phyloP scores from a whole-genome alignment of 345 rosid species.

The Eucalyptus pumila region DNA sequence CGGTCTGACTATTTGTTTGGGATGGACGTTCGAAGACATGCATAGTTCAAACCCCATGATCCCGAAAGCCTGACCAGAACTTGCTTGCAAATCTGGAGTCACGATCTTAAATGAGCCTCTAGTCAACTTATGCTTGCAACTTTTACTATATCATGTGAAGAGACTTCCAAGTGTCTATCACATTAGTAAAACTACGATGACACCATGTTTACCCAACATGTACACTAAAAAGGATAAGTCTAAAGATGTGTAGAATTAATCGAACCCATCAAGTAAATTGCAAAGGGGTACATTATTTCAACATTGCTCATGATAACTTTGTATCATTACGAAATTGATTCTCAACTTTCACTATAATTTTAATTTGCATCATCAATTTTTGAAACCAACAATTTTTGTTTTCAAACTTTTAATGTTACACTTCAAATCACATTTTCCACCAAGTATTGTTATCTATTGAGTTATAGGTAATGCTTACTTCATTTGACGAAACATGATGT shows the following conservation, averaged over 20 bases:
- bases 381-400: neutral
- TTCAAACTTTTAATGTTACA: neutral
- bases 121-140: neutral
- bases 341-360: neutral
- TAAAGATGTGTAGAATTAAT: neutral
- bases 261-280: neutral
- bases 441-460: neutral
- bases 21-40: neutral
- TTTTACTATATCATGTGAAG: neutral
- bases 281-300: neutral
- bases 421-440: neutral
- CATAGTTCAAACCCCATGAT: neutral
- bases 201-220: neutral
- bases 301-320: neutral
- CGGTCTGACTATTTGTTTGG: neutral
- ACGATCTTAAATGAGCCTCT: neutral
- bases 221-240: neutral
- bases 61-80: neutral
- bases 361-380: neutral
- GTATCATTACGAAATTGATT: rapidly evolving
- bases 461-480: neutral
- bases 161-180: neutral
- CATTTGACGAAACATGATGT: neutral
- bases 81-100: neutral
- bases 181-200: neutral